Conservation (phyloP, 192 early-diverging fungal genomes). For the Coemansia sp. region DNA sequence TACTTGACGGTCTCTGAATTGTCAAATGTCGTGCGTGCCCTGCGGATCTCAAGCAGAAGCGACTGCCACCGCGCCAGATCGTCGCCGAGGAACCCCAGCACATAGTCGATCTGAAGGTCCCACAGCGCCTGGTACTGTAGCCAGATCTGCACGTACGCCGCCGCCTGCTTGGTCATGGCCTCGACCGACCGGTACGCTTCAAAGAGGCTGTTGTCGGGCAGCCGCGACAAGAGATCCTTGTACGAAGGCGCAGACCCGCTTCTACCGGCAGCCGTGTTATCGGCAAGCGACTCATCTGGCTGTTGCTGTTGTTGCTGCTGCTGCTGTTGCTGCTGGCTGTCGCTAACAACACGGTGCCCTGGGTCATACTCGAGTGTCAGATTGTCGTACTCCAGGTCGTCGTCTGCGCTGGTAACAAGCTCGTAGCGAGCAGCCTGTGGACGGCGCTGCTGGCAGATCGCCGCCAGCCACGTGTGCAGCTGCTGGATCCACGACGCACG, state of each 20-base stretch:
- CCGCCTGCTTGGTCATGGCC: slow-evolving; percentile 70
- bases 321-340: neutral
- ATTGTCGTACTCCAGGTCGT: slow-evolving; percentile 63
- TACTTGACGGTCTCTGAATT: slow-evolving; percentile 87
- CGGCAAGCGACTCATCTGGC: neutral
- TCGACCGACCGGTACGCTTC: slow-evolving; percentile 86
- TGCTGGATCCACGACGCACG: slow-evolving; percentile 84
- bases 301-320: neutral
- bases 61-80: slow-evolving; percentile 92
- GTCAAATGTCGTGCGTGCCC: slow-evolving; percentile 93
- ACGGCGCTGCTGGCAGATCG: slow-evolving; percentile 80
- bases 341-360: slow-evolving; percentile 33
- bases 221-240: slow-evolving; percentile 63
- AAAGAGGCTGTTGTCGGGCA: slow-evolving; percentile 66
- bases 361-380: slow-evolving; percentile 55
- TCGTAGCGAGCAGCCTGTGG: slow-evolving; percentile 93
- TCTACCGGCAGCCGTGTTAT: neutral
- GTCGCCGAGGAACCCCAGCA: slow-evolving; percentile 81
- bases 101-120: slow-evolving; percentile 89
- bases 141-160: slow-evolving; percentile 90
- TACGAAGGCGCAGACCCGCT: slow-evolving; percentile 13
- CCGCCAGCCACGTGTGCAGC: slow-evolving; percentile 91
- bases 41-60: slow-evolving; percentile 91
- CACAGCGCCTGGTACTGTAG: slow-evolving; percentile 97
- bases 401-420: slow-evolving; percentile 63